These are phyloP conservation scores for Linderina pennispora DNA, from an alignment of 192 early-diverging fungal species.

Conservation along the genomic window DNA sequence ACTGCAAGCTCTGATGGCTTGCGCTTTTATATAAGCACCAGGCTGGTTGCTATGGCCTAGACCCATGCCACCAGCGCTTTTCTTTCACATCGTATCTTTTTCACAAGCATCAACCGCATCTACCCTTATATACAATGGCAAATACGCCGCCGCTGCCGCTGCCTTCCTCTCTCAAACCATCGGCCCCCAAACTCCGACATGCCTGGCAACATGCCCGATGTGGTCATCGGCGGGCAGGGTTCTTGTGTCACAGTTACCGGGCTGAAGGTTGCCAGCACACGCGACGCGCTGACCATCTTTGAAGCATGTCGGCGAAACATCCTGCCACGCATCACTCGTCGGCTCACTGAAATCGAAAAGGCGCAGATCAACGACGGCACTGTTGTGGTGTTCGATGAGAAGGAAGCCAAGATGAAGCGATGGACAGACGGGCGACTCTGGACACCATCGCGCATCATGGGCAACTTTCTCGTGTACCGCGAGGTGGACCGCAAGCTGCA, in stretches of 20 bases:
- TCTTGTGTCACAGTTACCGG: conserved; percentile 37
- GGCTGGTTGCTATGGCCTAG: too few species aligned
- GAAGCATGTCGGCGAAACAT: conserved; percentile 69
- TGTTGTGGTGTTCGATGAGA: conserved; percentile 83
- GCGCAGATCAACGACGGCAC: conserved; percentile 66
- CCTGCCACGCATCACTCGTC: conserved; percentile 60
- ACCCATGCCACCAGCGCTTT: too few species aligned
- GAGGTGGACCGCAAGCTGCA: conserved; percentile 57
- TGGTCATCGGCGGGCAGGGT: conserved; percentile 24
- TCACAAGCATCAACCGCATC: too few species aligned
- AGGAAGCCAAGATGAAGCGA: conserved; percentile 75
- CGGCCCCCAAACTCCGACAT: too few species aligned
- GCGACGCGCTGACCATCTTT: conserved; percentile 72
- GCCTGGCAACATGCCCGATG: too few species aligned
- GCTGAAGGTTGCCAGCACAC: conserved; percentile 35
- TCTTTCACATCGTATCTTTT: too few species aligned
- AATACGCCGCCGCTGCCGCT: too few species aligned
- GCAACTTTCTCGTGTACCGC: conserved; percentile 77
- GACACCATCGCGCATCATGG: conserved; percentile 78
- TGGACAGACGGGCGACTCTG: conserved; percentile 83
- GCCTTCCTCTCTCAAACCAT: too few species aligned
- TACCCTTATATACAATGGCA: too few species aligned
- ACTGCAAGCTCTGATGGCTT: too few species aligned
- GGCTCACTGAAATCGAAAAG: conserved; percentile 69
- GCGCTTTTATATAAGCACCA: too few species aligned